These are phyloP conservation scores for Arachnopeziza araneosa DNA, from an alignment of 2,329 filamentous ascomycete species.

Conservation along the genomic window DNA sequence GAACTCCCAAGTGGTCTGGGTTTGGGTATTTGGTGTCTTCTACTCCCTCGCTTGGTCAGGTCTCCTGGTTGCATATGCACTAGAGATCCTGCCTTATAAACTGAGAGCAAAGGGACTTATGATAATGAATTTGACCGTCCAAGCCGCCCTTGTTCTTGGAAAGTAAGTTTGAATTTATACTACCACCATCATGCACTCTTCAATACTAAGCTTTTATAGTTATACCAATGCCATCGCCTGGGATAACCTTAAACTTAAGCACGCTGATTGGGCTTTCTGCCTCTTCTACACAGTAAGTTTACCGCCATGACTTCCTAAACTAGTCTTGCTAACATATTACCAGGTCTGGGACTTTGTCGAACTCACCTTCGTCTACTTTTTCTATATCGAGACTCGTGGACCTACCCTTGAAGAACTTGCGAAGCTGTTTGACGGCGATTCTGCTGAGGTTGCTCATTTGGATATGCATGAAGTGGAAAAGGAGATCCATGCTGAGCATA, in stretches of 20 bases:
- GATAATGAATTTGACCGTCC: slow-evolving; percentile 60
- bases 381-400: slow-evolving; percentile 66
- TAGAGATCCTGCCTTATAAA: slow-evolving; percentile 47
- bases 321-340: slow-evolving; percentile 9
- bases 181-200: background rate
- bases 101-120: slow-evolving; percentile 41
- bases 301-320: background rate
- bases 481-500: background rate
- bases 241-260: slow-evolving; percentile 52
- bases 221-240: slow-evolving; percentile 61
- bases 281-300: slow-evolving; percentile 53
- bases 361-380: slow-evolving; percentile 57
- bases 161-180: slow-evolving; percentile 39
- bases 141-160: slow-evolving; percentile 55
- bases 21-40: slow-evolving; percentile 45
- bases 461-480: background rate
- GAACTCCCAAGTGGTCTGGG: slow-evolving; percentile 40
- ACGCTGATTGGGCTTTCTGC: slow-evolving; percentile 49
- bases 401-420: slow-evolving; percentile 66
- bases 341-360: slow-evolving; percentile 54
- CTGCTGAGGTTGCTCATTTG: slow-evolving; percentile 43
- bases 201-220: slow-evolving; percentile 29
- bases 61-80: slow-evolving; percentile 48
- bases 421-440: slow-evolving; percentile 63
- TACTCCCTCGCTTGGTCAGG: slow-evolving; percentile 54